Conservation (phyloP, 768 basidiomycete genomes). For the Lactarius psammicola region DNA sequence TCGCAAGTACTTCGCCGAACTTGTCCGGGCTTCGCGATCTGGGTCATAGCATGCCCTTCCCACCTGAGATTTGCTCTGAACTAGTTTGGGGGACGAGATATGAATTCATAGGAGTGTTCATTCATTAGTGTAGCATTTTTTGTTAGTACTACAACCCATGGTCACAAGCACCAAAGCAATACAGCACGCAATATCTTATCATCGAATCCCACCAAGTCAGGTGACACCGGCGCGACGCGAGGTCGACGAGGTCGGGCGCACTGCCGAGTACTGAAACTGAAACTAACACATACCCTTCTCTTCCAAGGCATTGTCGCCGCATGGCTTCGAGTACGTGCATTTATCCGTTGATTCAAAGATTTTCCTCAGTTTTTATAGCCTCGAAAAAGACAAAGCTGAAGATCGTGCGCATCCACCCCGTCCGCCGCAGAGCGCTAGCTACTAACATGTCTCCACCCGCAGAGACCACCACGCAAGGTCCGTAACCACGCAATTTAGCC, state of each 20-base stretch:
- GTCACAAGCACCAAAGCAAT: neutral
- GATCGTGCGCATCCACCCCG: conserved; percentile 41
- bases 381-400: conserved; percentile 38
- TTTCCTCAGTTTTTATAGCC: conserved; percentile 25
- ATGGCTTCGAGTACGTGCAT: conserved; percentile 37
- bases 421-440: conserved; percentile 28
- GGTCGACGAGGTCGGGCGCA: neutral
- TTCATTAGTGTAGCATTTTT: conserved; percentile 14
- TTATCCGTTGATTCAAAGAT: neutral
- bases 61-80: neutral
- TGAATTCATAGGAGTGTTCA: neutral
- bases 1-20: conserved; percentile 84
- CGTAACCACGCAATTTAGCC: conserved; percentile 17
- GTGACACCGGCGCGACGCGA: conserved; percentile 17
- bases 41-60: conserved; percentile 21
- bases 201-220: conserved; percentile 9
- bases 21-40: conserved; percentile 68
- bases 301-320: conserved; percentile 1
- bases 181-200: conserved; percentile 5
- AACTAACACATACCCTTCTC: neutral
- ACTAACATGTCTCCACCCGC: conserved; percentile 21
- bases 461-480: conserved; percentile 52
- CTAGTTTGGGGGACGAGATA: neutral
- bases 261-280: neutral
- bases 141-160: conserved; percentile 12